A percentile compares a stretch with the other conserved stretches of the same genome.
Conservation (phyloP, 352 stramenopile species). For the Halophytophthora batemanensis region DNA sequence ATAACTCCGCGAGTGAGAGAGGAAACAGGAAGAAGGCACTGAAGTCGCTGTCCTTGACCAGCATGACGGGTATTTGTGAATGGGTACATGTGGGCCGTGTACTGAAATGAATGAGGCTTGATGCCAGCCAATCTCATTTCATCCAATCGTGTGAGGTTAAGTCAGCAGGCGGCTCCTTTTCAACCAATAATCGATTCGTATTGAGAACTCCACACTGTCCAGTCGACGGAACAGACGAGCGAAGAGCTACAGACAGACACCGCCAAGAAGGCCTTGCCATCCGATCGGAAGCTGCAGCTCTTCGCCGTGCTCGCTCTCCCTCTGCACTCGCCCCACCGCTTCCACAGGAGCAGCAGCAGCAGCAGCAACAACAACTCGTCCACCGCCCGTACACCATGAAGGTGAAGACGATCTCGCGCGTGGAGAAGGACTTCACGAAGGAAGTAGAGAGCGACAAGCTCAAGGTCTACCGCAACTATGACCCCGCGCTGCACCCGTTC, state of each 20-base stretch:
- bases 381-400: conserved; percentile 87
- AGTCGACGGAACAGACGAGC: conserved; percentile 13
- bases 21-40: background rate
- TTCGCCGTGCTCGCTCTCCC: background rate
- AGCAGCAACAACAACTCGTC: conserved; percentile 1
- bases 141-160: conserved; percentile 10
- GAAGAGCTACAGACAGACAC: conserved; percentile 16
- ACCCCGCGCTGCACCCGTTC: conserved; percentile 94
- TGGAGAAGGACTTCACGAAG: conserved; percentile 93
- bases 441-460: conserved; percentile 92
- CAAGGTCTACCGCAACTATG: conserved; percentile 96
- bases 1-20: background rate
- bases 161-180: conserved; percentile 8
- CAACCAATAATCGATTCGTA: background rate
- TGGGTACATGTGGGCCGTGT: too few species aligned
- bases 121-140: conserved; percentile 6
- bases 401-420: conserved; percentile 98
- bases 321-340: background rate
- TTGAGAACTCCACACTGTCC: conserved; percentile 17
- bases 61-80: background rate
- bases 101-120: conserved; percentile 8
- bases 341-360: background rate
- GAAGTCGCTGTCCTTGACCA: background rate
- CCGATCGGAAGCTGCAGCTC: conserved; percentile 9
- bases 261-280: conserved; percentile 7